These are phyloP conservation scores for Hymenotorrendiella dingleyae DNA, from an alignment of 2,329 filamentous ascomycete genomes.

Conservation along the genomic window DNA sequence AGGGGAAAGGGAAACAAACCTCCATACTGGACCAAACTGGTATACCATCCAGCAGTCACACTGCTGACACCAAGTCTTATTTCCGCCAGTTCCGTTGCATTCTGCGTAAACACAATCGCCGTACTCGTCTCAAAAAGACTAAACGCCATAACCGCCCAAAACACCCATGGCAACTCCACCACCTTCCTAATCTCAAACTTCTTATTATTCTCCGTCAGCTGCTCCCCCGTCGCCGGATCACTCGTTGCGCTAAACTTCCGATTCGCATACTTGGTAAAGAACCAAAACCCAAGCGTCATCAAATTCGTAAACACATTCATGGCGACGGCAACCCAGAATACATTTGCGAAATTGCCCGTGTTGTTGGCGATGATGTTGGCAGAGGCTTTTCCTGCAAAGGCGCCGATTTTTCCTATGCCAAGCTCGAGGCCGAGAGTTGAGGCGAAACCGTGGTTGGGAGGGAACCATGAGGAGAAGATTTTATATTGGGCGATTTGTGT, in stretches of 20 bases:
- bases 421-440: slow-evolving; percentile 56
- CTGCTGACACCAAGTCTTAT: slow-evolving; percentile 50
- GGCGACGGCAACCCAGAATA: slow-evolving; percentile 55
- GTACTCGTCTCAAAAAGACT: slow-evolving; percentile 54
- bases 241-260: slow-evolving; percentile 39
- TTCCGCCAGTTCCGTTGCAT: slow-evolving; percentile 56
- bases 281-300: slow-evolving; percentile 46
- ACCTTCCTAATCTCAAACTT: slow-evolving; percentile 51
- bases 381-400: slow-evolving; percentile 53
- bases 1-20: slow-evolving; percentile 47
- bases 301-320: slow-evolving; percentile 60
- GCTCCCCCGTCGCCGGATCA: slow-evolving; percentile 53
- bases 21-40: slow-evolving; percentile 48
- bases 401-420: slow-evolving; percentile 54
- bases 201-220: slow-evolving; percentile 53
- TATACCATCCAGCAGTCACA: slow-evolving; percentile 56
- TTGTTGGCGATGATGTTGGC: slow-evolving; percentile 54
- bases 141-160: slow-evolving; percentile 50
- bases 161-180: slow-evolving; percentile 52
- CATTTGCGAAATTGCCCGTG: slow-evolving; percentile 55
- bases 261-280: slow-evolving; percentile 47
- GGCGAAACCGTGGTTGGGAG: slow-evolving; percentile 55
- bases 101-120: slow-evolving; percentile 47
- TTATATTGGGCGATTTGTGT: slow-evolving; percentile 61
- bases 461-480: slow-evolving; percentile 60